Percentiles rank a stretch among this genome's conserved stretches.
Evolutionary conservation across 148 eudicot genomes (phyloP).

Genomic region (Rhododendron mucronatum): DNA sequence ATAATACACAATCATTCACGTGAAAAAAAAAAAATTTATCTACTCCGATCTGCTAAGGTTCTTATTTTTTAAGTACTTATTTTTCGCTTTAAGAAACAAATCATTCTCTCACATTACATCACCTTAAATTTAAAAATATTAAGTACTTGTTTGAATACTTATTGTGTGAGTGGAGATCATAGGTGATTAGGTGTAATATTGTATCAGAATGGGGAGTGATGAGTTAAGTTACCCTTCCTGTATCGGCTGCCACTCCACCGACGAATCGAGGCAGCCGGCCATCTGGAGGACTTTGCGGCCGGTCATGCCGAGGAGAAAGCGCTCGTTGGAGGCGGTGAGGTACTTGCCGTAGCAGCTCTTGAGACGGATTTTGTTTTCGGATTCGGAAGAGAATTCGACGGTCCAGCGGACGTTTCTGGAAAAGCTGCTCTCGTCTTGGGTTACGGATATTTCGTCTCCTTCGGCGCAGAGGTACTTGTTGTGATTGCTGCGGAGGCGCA

Average conservation of each 20-base stretch:
- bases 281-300: slow-evolving; percentile 46
- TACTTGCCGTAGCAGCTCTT: slow-evolving; percentile 48
- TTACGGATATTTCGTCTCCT: slow-evolving; percentile 39
- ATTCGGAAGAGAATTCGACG: slow-evolving; percentile 26
- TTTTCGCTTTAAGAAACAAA: too few species aligned
- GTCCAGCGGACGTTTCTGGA: slow-evolving; percentile 30
- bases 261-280: slow-evolving; percentile 8
- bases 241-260: slow-evolving; percentile 53
- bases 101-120: too few species aligned
- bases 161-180: not conserved
- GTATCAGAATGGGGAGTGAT: not conserved
- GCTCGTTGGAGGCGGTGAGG: slow-evolving; percentile 42
- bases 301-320: slow-evolving; percentile 45
- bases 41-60: too few species aligned
- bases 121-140: too few species aligned
- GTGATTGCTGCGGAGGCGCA: slow-evolving; percentile 52
- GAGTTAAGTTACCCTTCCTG: slow-evolving; percentile 17
- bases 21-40: not conserved
- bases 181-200: not conserved
- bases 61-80: too few species aligned
- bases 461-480: slow-evolving; percentile 54
- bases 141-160: too few species aligned
- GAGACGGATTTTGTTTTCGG: slow-evolving; percentile 30
- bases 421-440: slow-evolving; percentile 27
- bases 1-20: not conserved